Base-by-base conservation (phyloP, 306 rosid species). In the Coriaria nepalensis region DNA sequence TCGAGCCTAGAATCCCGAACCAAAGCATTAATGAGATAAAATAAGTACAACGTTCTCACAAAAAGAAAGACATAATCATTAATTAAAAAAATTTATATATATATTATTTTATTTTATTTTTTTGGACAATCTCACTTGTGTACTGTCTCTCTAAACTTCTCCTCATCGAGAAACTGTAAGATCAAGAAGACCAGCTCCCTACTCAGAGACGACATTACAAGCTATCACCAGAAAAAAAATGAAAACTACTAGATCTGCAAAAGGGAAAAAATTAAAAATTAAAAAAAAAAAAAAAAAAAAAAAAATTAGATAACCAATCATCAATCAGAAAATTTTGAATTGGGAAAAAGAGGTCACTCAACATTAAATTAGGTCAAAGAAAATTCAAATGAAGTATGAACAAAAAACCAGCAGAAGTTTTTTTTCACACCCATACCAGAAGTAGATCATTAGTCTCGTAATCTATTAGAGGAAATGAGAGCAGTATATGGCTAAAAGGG, bases 111-210 rank as follows among this genome's bases (percentile, higher is more conserved):
- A n/a, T n/a, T n/a, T n/a, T 43, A 49, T 6, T 9, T 9, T 34
- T 20, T 49, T 62, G 35, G 45, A 62, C 43, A 59, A 66, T 59
- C 81, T 73, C 79, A 90, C 98, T 77, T 90, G 62, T 90, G 98
- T 66, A 90, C 95, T 57, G 98, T 84, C 78, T 90, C 98, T 56
- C 85, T 90, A 68, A 90, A 90, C 75, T 90, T 90, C 69, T 85
- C 98, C 76, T 90, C 98, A 60, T 90, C 98, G 11, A 90, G 85
- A 70, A 90, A 85, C 82, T 90, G 98, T 69, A 90, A 75, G 86
- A 90, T 90, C 92, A 90, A 61, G 84, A 90, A 90, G 80, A 90
- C 98, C 62, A 90, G 73, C 77, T 90, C 98, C 56, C 95, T 90
- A 59, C 98, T 90, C 40, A 90, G 94, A 60, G 95, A 90, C 49